Conservation (phyloP, 2,329 filamentous ascomycete species). For the Pestalotiopsis sp. region DNA sequence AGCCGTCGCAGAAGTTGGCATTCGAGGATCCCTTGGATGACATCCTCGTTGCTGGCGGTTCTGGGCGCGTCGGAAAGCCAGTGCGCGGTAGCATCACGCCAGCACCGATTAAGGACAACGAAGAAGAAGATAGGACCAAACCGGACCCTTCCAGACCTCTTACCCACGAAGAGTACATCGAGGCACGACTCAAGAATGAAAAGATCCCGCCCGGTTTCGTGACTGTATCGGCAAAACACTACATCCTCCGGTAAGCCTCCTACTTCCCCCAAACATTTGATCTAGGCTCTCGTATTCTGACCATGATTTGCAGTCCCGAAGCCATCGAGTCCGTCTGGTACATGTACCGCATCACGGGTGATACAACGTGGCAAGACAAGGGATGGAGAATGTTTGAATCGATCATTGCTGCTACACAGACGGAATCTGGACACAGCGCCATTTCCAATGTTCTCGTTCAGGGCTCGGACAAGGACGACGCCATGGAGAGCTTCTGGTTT, state of each 20-base stretch:
- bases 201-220: conserved; percentile 54
- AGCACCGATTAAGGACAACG: conserved; percentile 27
- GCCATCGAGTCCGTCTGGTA: conserved; percentile 89
- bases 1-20: conserved; percentile 17
- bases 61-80: conserved; percentile 9
- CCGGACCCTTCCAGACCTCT: conserved; percentile 42
- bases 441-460: conserved; percentile 62
- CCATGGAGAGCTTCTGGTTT: conserved; percentile 90
- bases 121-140: conserved; percentile 23
- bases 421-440: conserved; percentile 70
- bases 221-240: conserved; percentile 46
- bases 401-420: conserved; percentile 67
- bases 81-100: conserved; percentile 25
- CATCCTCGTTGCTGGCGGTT: conserved; percentile 13
- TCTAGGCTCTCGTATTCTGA: conserved; percentile 21
- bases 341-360: conserved; percentile 87
- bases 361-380: conserved; percentile 73
- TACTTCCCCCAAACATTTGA: conserved; percentile 17
- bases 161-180: conserved; percentile 58
- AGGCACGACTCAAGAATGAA: conserved; percentile 44
- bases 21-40: conserved; percentile 17
- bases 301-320: conserved; percentile 62
- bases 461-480: conserved; percentile 51
- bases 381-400: conserved; percentile 86
- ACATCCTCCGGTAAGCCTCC: conserved; percentile 61